Evolutionary conservation across 2,329 filamentous ascomycete species (phyloP).

Genomic region (Colletotrichum viniferum): DNA sequence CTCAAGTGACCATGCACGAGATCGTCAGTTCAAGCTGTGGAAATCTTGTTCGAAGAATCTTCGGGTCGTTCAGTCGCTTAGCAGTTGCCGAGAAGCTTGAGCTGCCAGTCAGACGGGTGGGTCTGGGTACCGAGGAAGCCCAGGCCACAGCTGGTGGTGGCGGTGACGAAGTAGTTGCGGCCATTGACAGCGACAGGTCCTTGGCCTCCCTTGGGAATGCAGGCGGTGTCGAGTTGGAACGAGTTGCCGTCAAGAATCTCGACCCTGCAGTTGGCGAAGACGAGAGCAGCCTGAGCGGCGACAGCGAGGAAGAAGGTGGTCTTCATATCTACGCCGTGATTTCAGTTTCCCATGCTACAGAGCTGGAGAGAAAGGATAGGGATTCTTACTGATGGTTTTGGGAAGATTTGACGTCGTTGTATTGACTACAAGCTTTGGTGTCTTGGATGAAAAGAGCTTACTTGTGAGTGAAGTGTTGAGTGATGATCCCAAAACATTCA

Average conservation of each 20-base stretch:
- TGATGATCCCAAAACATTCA: background rate
- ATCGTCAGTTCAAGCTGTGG: background rate
- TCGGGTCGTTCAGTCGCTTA: background rate
- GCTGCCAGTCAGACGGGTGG: background rate
- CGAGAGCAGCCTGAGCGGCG: background rate
- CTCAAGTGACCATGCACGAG: background rate
- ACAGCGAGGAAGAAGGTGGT: background rate
- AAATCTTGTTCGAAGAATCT: background rate
- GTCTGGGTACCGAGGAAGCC: background rate
- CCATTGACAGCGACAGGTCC: background rate
- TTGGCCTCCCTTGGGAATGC: background rate
- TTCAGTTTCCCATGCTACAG: accelerated
- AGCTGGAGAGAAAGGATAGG: accelerated
- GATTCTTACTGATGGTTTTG: background rate
- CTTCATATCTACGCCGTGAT: background rate
- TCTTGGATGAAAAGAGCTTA: background rate
- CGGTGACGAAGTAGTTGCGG: background rate
- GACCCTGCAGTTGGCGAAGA: background rate
- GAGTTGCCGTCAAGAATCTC: background rate
- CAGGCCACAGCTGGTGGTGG: background rate
- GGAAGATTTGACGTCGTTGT: background rate
- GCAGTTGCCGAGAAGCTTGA: background rate
- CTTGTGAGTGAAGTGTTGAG: background rate
- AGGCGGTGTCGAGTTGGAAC: background rate
- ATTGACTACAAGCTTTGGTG: background rate